These are phyloP conservation scores for Quillaja saponaria DNA, from an alignment of 306 rosid genomes.

Conservation along the genomic window DNA sequence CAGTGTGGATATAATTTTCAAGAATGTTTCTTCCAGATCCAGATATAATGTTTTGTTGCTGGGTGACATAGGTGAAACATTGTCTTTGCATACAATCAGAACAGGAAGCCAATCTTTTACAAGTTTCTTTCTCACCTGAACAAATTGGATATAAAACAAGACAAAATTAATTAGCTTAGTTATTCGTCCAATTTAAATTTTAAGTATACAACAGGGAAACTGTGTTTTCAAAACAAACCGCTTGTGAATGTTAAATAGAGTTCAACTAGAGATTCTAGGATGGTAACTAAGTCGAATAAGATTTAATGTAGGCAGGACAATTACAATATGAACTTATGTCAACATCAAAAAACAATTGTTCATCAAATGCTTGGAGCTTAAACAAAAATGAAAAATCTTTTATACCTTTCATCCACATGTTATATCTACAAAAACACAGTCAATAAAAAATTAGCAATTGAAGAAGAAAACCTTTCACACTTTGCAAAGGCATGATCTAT, in stretches of 20 bases:
- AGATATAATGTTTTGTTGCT: conserved; percentile 55
- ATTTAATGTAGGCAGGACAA: no score
- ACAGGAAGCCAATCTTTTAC: conserved; percentile 93
- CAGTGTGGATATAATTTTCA: conserved; percentile 79
- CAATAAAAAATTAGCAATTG: no score
- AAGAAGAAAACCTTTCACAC: no score
- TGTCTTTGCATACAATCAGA: conserved; percentile 81
- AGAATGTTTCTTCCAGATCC: conserved; percentile 84
- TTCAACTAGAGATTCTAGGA: no score
- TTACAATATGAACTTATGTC: no score
- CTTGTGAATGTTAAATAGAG: background rate
- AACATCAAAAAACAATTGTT: no score
- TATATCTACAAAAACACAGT: no score
- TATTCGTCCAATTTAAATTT: background rate
- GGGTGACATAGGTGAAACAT: conserved; percentile 63
- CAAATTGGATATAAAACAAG: background rate
- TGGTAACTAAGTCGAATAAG: no score
- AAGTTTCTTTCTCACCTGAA: conserved; percentile 86
- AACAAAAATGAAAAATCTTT: no score
- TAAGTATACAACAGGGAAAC: background rate
- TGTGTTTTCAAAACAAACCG: background rate
- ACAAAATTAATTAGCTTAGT: conserved; percentile 1
- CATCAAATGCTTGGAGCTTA: no score
- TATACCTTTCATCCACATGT: no score
- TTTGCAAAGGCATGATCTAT: no score